Evolutionary conservation across 257 asterid species (phyloP).

Genomic region (Solanum rostratum): DNA sequence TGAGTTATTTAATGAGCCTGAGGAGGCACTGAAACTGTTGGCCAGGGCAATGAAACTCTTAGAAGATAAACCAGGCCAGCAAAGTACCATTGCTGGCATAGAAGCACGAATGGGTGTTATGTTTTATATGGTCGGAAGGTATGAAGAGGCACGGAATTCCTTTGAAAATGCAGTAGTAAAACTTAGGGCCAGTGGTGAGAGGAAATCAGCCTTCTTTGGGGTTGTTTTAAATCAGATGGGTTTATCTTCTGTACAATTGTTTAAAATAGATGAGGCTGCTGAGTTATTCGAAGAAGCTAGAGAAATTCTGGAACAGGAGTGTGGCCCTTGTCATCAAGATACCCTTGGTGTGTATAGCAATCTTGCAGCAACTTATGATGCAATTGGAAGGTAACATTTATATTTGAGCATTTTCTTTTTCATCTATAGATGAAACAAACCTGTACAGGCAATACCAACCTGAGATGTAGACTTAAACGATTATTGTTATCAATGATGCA

Average conservation of each 20-base stretch:
- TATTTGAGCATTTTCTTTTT: neutral
- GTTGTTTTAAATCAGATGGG: neutral
- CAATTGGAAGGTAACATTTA: neutral
- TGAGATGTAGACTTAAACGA: no score
- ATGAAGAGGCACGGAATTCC: conserved; percentile 74
- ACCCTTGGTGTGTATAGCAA: neutral
- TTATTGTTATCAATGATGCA: neutral
- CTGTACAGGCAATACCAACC: neutral
- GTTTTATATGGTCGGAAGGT: conserved; percentile 77
- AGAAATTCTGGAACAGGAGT: conserved; percentile 80
- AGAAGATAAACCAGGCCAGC: conserved; percentile 98
- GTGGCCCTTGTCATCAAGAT: conserved; percentile 30
- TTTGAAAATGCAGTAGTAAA: conserved; percentile 72
- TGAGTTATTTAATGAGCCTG: conserved; percentile 89
- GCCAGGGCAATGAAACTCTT: conserved; percentile 75
- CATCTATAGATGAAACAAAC: neutral
- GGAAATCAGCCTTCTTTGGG: conserved; percentile 65
- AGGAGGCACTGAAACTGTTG: conserved; percentile 80
- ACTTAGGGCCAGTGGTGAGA: conserved; percentile 84
- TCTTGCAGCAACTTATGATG: neutral
- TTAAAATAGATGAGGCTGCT: conserved; percentile 94
- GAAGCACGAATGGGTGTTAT: conserved; percentile 95
- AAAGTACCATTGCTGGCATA: conserved; percentile 86
- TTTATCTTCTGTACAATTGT: conserved; percentile 54
- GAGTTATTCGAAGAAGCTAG: conserved; percentile 98